phyloP scores from a whole-genome alignment of 371 early-diverging fungal species.

The Mucor sp. region DNA sequence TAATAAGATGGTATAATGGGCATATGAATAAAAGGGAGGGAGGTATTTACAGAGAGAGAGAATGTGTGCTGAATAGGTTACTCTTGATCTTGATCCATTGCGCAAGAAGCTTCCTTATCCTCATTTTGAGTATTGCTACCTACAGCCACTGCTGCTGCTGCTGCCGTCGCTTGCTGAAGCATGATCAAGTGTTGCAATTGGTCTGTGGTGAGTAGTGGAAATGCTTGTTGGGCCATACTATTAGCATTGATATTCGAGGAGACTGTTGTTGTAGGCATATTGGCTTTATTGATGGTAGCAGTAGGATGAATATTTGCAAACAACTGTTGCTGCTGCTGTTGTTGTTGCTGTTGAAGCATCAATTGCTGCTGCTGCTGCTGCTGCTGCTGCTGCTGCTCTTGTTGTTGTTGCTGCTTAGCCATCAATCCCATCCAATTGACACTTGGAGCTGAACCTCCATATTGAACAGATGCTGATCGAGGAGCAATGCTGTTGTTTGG shows the following conservation, averaged over 20 bases:
- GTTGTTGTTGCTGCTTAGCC: conserved; percentile 12
- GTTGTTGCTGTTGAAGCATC: neutral
- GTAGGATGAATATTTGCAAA: neutral
- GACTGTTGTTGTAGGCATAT: neutral
- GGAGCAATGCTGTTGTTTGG: conserved; percentile 2
- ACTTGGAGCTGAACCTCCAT: conserved; percentile 7
- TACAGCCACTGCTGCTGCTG: neutral
- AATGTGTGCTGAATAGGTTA: neutral
- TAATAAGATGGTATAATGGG: neutral
- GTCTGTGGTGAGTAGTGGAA: conserved; percentile 10
- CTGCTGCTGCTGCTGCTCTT: conserved; percentile 10
- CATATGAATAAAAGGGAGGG: neutral
- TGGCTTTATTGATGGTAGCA: neutral
- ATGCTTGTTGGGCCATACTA: neutral
- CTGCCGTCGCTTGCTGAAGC: conserved; percentile 13
- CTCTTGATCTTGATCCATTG: conserved; percentile 5
- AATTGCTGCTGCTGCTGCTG: conserved; percentile 10
- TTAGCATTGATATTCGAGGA: neutral
- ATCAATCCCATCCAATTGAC: conserved; percentile 21
- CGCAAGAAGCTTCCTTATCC: neutral
- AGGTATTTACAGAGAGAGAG: neutral
- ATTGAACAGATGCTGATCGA: conserved; percentile 1
- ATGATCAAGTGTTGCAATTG: conserved; percentile 20
- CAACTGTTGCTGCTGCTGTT: conserved; percentile 8
- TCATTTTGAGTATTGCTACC: neutral